Evolutionary conservation across 305 asterid genomes (phyloP).

Genomic region (Ruellia speciosa): DNA sequence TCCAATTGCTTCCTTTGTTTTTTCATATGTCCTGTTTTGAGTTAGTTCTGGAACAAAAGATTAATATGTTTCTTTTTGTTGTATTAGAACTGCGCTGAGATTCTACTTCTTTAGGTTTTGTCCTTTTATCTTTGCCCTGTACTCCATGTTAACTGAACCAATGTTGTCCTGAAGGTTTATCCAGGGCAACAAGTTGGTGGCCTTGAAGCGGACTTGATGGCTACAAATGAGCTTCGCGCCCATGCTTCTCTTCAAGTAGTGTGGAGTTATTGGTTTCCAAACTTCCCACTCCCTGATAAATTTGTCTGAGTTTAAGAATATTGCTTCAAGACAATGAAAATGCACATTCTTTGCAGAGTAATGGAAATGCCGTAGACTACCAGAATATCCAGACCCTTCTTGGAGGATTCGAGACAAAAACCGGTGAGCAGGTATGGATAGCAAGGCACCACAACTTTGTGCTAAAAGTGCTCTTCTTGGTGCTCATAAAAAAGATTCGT

Average conservation of each 20-base stretch:
- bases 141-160: no score
- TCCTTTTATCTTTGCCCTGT: not conserved
- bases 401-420: constrained; percentile 94
- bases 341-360: constrained; percentile 41
- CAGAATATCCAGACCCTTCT: constrained; percentile 68
- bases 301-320: constrained; percentile 5
- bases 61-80: no score
- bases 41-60: not conserved
- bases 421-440: constrained; percentile 92
- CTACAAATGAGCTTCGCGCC: constrained; percentile 84
- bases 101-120: not conserved
- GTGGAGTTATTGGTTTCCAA: constrained; percentile 16
- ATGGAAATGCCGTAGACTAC: constrained; percentile 35
- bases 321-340: constrained; percentile 15
- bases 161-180: constrained; percentile 63
- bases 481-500: no score
- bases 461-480: no score
- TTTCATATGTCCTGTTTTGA: constrained; percentile 4
- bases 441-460: no score
- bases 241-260: constrained; percentile 81
- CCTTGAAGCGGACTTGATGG: constrained; percentile 77
- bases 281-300: constrained; percentile 5
- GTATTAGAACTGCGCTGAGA: no score
- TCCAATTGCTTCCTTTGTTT: no score
- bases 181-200: constrained; percentile 96